Base-by-base conservation (phyloP, 2,329 filamentous ascomycete species). In the Intubia oerlemansii region DNA sequence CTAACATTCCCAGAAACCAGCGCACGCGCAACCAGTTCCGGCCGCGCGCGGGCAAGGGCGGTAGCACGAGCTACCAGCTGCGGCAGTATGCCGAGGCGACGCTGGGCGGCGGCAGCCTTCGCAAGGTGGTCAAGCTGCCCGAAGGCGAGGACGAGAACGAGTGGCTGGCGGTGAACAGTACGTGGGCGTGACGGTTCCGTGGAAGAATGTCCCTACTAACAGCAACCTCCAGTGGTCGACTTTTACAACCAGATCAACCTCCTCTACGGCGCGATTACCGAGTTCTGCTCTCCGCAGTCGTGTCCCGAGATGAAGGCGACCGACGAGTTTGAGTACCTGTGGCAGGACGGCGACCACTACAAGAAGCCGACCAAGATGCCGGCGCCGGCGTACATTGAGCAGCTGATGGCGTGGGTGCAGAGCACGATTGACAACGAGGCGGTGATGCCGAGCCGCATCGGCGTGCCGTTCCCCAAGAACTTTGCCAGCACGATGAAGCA, bases 301-400 rank as follows among this genome's bases (percentile, higher is more conserved):
- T 98, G 88, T 50, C 88, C 88, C 1, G 88, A 95, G 56, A 98
- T 98, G 88, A 98, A 98, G 54, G 88, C 88, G n/a, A 98, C 88
- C 8, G 90, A 98, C 55, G 88, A 98, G 76, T 98, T 95, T 52
- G 88, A 98, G 52, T 98, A 98, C 52, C 73, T 98, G 39, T 98
- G 88, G 88, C 88, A 98, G 56, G 85, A 98, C 52, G 78, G 64
- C 36, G 82, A 91, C 44, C 76, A 80, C 47, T 98, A 74, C 62
- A 91, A 91, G 54, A 74, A 81, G 35, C 88, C 88, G 13, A 98
- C 90, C 36, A 95, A 95, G 59, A 93, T 98, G 78, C 68, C 88
- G 4, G 88, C 88, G 3, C 88, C 88, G 8, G 80, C 84, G 43
- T 98, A 98, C 54, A 91, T 98, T 44, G 88, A 95, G 52, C 82